Base-by-base conservation (phyloP, 139 green algal genomes). In the Coelastrella sp. region DNA sequence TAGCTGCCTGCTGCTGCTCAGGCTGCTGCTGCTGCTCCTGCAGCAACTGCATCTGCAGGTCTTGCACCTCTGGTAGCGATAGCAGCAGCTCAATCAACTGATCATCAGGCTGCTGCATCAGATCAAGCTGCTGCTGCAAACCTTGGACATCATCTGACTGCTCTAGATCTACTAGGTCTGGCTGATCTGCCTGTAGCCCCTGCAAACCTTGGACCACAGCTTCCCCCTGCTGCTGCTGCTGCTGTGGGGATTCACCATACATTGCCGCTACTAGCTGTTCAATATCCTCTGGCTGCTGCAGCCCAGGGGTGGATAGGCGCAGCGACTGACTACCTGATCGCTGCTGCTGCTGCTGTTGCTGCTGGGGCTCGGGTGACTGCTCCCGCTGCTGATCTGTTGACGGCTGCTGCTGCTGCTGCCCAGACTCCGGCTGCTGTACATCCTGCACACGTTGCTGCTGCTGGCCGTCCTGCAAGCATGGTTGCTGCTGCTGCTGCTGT, bases 401-500 rank as follows among this genome's bases (percentile, higher is more conserved):
- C 64, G 19, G 11, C 64, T 19, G n/a, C 60, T 22, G 61, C 47
- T 58, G 82, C 82, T 88, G 47, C 82, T 68, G 56, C 16, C 58
- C 22, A n/a, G 68, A n/a, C 80, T 56, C 57, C 64, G 64, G 13
- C 7, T 71, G 47, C n/a, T 79, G 22, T 8, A 68, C n/a, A 60
- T 71, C 14, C 22, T 79, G 82, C 57, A 57, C 61, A n/a, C 79
- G 22, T 47, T 88, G 64, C 64, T 88, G 82, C 64, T 78, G 64
- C 65, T 88, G 82, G 32, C 32, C 32, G 32, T 47, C 32, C 32
- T 47, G 32, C 32, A 47, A 47, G 32, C 32, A 47, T 47, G 32
- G 32, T 32, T 88, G 81, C 81, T 87, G 81, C 60, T 87, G 5
- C 58, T 86, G 81, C 82, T 78, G 16, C 19, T 76, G 82, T 16